phyloP scores from a whole-genome alignment of 768 basidiomycete genomes.

The Leccinum boreale region DNA sequence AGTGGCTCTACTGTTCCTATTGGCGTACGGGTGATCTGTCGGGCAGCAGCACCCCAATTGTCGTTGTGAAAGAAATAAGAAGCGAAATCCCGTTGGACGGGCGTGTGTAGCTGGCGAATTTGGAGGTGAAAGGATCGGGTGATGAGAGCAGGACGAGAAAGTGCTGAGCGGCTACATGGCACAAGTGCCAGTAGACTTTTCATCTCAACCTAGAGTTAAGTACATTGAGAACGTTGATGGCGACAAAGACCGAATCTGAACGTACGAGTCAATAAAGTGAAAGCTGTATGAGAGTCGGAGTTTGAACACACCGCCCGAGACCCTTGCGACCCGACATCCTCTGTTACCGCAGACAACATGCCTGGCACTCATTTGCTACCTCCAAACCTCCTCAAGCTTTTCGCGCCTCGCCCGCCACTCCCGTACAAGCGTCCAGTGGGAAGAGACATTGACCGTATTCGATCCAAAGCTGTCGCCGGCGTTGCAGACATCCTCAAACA shows the following conservation, averaged over 20 bases:
- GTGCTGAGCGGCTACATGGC: slow-evolving; percentile 13
- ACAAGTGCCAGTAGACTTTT: not conserved
- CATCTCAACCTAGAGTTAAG: slow-evolving; percentile 16
- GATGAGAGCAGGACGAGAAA: slow-evolving; percentile 7
- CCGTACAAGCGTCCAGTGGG: slow-evolving; percentile 85
- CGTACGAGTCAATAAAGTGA: slow-evolving; percentile 9
- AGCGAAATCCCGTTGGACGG: slow-evolving; percentile 32
- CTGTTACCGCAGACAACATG: slow-evolving; percentile 29
- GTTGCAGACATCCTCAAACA: slow-evolving; percentile 72
- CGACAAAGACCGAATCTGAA: slow-evolving; percentile 10
- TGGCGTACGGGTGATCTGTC: slow-evolving; percentile 12
- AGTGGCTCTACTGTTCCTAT: slow-evolving; percentile 14
- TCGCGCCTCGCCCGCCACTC: slow-evolving; percentile 88
- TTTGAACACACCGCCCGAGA: slow-evolving; percentile 24
- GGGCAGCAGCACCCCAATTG: slow-evolving; percentile 40
- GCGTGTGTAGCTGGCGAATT: not conserved
- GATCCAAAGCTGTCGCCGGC: slow-evolving; percentile 65
- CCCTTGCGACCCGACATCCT: slow-evolving; percentile 7
- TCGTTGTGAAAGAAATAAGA: slow-evolving; percentile 67
- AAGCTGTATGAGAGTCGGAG: slow-evolving; percentile 21
- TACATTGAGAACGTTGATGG: not conserved
- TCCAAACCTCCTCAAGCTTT: slow-evolving; percentile 94
- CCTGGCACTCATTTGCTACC: slow-evolving; percentile 86
- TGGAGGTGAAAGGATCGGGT: slow-evolving; percentile 9
- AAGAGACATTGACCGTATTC: slow-evolving; percentile 74